Percentiles rank a stretch among this genome's conserved stretches.
Conservation (phyloP, 345 rosid species). For the Cardamine chenopodiifolia region DNA sequence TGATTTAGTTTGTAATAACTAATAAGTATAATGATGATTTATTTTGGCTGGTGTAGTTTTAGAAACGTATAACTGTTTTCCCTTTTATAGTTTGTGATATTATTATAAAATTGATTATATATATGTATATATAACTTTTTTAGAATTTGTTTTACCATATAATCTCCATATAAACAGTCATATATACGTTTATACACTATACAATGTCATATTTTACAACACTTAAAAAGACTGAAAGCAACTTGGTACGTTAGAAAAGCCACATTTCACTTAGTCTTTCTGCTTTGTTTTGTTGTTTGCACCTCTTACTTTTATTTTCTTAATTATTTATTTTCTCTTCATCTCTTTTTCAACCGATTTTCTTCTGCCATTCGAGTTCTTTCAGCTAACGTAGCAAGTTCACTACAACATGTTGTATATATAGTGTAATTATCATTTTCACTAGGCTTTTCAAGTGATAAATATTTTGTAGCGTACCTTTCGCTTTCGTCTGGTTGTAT, state of each 20-base stretch:
- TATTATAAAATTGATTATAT: too few relatives aligned
- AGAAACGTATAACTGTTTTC: too few relatives aligned
- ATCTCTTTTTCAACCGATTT: conserved; percentile 14
- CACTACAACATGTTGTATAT: conserved; percentile 1
- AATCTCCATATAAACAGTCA: too few relatives aligned
- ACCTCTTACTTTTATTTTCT: background rate
- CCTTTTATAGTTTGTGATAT: too few relatives aligned
- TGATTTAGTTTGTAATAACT: too few relatives aligned
- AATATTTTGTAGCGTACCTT: background rate
- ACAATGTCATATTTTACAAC: too few relatives aligned
- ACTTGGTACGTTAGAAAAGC: conserved; percentile 21
- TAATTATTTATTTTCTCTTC: background rate
- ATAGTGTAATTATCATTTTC: background rate
- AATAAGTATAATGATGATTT: too few relatives aligned
- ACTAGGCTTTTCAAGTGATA: background rate
- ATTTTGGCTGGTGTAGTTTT: too few relatives aligned
- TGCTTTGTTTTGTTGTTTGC: conserved; percentile 28
- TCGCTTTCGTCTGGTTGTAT: background rate
- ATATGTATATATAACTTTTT: too few relatives aligned
- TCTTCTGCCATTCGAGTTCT: conserved; percentile 6
- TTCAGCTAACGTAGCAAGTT: conserved; percentile 19
- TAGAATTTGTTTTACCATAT: too few relatives aligned
- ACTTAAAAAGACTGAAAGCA: conserved; percentile 12
- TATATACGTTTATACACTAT: too few relatives aligned
- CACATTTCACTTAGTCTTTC: conserved; percentile 26